A percentile compares a stretch with the other conserved stretches of the same genome.
Conservation (phyloP, 768 basidiomycete genomes). For the Pleurotus pulmonarius region DNA sequence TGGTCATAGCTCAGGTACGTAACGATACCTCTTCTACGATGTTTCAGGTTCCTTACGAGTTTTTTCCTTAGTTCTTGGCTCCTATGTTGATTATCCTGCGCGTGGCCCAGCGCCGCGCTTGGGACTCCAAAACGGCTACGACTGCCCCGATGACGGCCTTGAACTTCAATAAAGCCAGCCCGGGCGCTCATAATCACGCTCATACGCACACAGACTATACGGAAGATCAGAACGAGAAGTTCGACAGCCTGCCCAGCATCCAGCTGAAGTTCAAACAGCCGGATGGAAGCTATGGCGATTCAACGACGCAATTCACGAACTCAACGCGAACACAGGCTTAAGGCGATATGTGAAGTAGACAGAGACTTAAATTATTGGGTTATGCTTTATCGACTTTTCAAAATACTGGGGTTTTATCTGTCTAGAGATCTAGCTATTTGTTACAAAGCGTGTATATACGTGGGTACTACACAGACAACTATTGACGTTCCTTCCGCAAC, state of each 20-base stretch:
- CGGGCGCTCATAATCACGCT: background rate
- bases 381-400: too few species aligned
- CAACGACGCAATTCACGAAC: background rate
- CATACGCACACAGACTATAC: conserved; percentile 4
- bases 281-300: background rate
- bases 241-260: background rate
- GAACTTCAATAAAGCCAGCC: conserved; percentile 1
- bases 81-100: conserved; percentile 11
- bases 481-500: background rate
- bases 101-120: conserved; percentile 11
- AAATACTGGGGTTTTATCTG: too few species aligned
- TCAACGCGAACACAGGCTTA: background rate
- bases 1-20: conserved; percentile 10
- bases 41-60: too few species aligned
- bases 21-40: background rate
- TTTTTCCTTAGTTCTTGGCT: conserved; percentile 7
- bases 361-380: too few species aligned
- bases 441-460: background rate
- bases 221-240: conserved; percentile 1
- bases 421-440: background rate
- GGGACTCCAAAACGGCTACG: conserved; percentile 9
- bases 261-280: conserved; percentile 4
- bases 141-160: conserved; percentile 1
- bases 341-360: too few species aligned
- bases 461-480: background rate